Percentiles rank a stretch among this genome's conserved stretches.
phyloP scores from a whole-genome alignment of 2,329 filamentous ascomycete genomes.

The Esteya vermicola region DNA sequence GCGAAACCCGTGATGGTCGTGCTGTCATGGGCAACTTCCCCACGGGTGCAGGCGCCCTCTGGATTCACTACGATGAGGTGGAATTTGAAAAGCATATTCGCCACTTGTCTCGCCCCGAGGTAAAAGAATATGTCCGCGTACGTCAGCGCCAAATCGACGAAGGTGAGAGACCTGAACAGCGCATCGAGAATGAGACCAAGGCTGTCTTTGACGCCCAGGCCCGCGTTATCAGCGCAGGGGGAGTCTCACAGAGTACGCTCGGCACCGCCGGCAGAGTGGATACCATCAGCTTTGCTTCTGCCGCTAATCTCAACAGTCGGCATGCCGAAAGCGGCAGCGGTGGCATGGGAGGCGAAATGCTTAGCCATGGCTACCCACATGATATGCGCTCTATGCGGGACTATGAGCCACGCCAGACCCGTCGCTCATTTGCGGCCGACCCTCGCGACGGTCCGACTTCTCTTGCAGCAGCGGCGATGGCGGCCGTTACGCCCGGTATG shows the following conservation, averaged over 20 bases:
- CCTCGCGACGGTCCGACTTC: conserved; percentile 15
- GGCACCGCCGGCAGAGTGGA: conserved; percentile 9
- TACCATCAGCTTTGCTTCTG: conserved; percentile 10
- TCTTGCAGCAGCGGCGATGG: conserved; percentile 1
- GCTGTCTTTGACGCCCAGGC: conserved; percentile 35
- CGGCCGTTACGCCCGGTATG: background rate
- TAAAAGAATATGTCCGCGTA: conserved; percentile 51
- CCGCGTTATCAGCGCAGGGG: conserved; percentile 13
- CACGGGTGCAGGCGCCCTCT: conserved; percentile 41
- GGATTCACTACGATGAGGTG: conserved; percentile 50
- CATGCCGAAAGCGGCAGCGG: conserved; percentile 8
- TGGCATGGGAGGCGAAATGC: too few relatives aligned
- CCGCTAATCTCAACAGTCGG: conserved; percentile 6
- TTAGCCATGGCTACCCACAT: background rate
- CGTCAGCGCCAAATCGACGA: conserved; percentile 43
- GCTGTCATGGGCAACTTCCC: conserved; percentile 47
- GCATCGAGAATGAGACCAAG: conserved; percentile 32
- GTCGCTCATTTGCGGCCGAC: conserved; percentile 18
- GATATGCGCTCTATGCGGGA: conserved; percentile 7
- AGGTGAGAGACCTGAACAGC: conserved; percentile 33
- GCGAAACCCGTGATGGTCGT: conserved; percentile 45
- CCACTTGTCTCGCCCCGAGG: conserved; percentile 34
- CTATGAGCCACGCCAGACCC: conserved; percentile 28
- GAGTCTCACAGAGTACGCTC: conserved; percentile 10
- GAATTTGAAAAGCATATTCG: conserved; percentile 41